Evolutionary conservation across 495 filamentous ascomycete genomes (phyloP), one percentile per base, ranked within the genome.

Genomic region (Talaromyces proteolyticus): DNA sequence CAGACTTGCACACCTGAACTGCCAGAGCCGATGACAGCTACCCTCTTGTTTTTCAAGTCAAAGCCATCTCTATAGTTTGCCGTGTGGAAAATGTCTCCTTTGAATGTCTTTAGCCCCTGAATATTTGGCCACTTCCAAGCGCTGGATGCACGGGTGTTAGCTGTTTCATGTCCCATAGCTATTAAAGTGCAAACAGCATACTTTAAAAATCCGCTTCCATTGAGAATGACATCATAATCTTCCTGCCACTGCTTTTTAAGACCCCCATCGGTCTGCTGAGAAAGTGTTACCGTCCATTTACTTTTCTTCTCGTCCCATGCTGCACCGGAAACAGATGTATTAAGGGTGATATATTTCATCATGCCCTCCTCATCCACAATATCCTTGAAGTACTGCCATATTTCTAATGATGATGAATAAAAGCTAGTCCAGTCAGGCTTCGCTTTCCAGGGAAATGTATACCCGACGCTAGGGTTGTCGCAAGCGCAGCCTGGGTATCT

Each of bases 401-500:
- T 82, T 56, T 82, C 78, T 10, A 25, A 54, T 3, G 75, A 65
- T 7, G 57, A 52, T 6, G 74, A 58, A 58, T 74, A 78, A 59
- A 74, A 75, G 53, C 69, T 66, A 8, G 69, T 57, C 77, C 77
- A 82, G 43, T 73, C 54, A 6, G 62, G 56, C 34, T 71, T 73
- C 4, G 55, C 57, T 20, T 65, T 60, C 49, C 62, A 75, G 0
- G 72, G 52, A 45, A 61, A 74, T 4, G 51, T 53, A 46, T 74
- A 73, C 20, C 57, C 53, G n/a, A 54, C 44, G 12, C 55, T 46
- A 7, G 62, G 64, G 6, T 55, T 42, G 44, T 67, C 63, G 46
- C 72, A 75, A 5, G 70, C 69, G 4, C 76, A 72, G 40, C 80
- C 80, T 3, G 79, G 76, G 60, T 85, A 84, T 45, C 67, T 65